Conservation (phyloP, 1,284 basidiomycete species). For the Heterobasidion parviporum region DNA sequence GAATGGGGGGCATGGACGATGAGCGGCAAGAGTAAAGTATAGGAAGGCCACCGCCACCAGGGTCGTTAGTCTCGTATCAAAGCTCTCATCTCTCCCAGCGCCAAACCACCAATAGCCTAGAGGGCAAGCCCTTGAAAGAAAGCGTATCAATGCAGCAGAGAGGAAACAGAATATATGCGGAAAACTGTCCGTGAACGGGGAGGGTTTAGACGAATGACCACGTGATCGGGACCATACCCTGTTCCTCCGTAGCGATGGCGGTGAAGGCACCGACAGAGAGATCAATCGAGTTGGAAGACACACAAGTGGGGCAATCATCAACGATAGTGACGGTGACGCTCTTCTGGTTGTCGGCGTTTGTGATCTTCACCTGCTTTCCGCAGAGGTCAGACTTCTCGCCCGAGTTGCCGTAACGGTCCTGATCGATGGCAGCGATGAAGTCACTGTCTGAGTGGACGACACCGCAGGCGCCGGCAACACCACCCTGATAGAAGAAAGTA, state of each 20-base stretch:
- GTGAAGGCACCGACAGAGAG: conserved; percentile 73
- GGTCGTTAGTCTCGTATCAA: conserved; percentile 27
- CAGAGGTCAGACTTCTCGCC: conserved; percentile 49
- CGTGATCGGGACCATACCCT: not conserved
- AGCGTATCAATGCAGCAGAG: conserved; percentile 8
- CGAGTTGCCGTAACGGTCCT: conserved; percentile 40
- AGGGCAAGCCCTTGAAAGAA: conserved; percentile 10
- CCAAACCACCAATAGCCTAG: not conserved
- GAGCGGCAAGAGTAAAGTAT: conserved; percentile 6
- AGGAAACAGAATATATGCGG: conserved; percentile 1
- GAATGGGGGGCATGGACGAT: not conserved
- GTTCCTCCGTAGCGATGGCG: conserved; percentile 33
- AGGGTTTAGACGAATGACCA: conserved; percentile 7
- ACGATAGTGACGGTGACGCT: conserved; percentile 57
- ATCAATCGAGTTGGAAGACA: conserved; percentile 63
- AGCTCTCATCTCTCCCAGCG: conserved; percentile 6
- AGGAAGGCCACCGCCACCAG: conserved; percentile 28
- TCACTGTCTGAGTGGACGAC: conserved; percentile 55
- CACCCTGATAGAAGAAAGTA: conserved; percentile 69
- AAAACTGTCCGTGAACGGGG: not conserved
- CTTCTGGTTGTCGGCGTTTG: conserved; percentile 48
- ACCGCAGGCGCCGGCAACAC: conserved; percentile 71
- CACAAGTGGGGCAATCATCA: conserved; percentile 84
- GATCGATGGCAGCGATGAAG: conserved; percentile 61
- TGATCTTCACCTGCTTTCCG: conserved; percentile 58